Evolutionary conservation across 2,329 filamentous ascomycete species (phyloP).

Genomic region (Fusarium ramigenum): DNA sequence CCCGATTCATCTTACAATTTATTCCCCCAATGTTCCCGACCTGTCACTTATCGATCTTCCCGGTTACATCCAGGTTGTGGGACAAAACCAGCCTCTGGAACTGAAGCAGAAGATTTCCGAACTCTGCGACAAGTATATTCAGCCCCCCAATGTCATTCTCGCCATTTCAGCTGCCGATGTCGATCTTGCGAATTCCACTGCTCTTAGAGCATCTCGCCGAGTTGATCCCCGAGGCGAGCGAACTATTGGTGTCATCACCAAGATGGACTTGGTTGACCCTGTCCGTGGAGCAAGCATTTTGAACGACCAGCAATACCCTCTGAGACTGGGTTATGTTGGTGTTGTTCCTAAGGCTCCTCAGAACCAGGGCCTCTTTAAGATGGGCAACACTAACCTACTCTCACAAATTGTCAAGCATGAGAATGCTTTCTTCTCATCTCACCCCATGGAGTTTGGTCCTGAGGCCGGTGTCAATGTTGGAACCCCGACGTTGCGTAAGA

Average conservation of each 20-base stretch:
- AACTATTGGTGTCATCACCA: conserved; percentile 98
- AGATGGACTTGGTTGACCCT: conserved; percentile 97
- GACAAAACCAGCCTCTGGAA: conserved; percentile 87
- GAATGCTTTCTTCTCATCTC: conserved; percentile 83
- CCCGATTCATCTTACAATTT: conserved; percentile 94
- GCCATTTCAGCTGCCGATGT: conserved; percentile 98
- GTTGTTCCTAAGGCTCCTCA: conserved; percentile 86
- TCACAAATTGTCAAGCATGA: conserved; percentile 89
- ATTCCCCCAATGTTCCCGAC: conserved; percentile 94
- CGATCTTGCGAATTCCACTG: conserved; percentile 95
- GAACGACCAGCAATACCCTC: conserved; percentile 89
- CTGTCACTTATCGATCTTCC: conserved; percentile 95
- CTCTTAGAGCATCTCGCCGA: conserved; percentile 85
- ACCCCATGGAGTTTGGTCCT: conserved; percentile 81
- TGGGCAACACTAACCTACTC: conserved; percentile 81
- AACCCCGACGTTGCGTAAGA: conserved; percentile 87
- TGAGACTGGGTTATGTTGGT: conserved; percentile 95
- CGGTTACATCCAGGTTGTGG: conserved; percentile 96
- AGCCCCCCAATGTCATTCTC: conserved; percentile 93
- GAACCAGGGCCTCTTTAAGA: conserved; percentile 79
- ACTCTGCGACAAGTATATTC: conserved; percentile 98
- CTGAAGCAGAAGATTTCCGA: conserved; percentile 96
- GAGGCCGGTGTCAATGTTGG: conserved; percentile 80
- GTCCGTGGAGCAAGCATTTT: conserved; percentile 80
- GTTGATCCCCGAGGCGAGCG: conserved; percentile 94